Evolutionary conservation across 108 stramenopile genomes (phyloP).

Genomic region (Stephanodiscus minutulus): DNA sequence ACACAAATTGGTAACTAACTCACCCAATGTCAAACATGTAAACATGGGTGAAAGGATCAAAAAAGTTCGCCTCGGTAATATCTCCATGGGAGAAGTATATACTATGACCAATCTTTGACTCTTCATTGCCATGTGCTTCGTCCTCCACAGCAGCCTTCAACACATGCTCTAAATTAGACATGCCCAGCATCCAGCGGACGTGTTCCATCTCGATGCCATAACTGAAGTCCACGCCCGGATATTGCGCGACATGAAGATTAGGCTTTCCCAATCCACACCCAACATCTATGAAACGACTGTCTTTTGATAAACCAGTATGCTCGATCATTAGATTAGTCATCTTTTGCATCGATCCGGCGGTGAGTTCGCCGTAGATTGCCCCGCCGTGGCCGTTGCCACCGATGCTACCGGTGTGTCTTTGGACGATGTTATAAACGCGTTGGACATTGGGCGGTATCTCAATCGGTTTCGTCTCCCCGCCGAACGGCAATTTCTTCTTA

Average conservation of each 20-base stretch:
- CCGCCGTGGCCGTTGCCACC: constrained; percentile 92
- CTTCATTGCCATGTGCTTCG: neutral
- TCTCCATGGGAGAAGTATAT: constrained; percentile 82
- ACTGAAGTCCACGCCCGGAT: constrained; percentile 86
- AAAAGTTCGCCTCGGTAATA: constrained; percentile 78
- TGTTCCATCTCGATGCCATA: constrained; percentile 93
- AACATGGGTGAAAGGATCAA: constrained; percentile 97
- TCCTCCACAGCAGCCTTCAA: constrained; percentile 50
- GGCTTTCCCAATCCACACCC: constrained; percentile 98
- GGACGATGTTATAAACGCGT: constrained; percentile 64
- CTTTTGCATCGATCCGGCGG: constrained; percentile 89
- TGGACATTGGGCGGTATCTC: constrained; percentile 52
- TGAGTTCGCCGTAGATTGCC: constrained; percentile 96
- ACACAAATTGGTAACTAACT: constrained; percentile 20
- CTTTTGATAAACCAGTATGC: constrained; percentile 64
- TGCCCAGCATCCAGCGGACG: constrained; percentile 79
- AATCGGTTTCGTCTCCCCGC: constrained; percentile 28
- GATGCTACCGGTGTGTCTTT: constrained; percentile 81
- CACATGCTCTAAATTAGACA: constrained; percentile 71
- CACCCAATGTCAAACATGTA: constrained; percentile 97
- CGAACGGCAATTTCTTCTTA: constrained; percentile 27
- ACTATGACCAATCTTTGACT: constrained; percentile 35
- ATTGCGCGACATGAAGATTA: constrained; percentile 92
- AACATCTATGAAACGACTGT: constrained; percentile 95
- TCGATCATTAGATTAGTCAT: constrained; percentile 83